A percentile compares a stretch with the other conserved stretches of the same genome.
These are phyloP conservation scores for Mortierella antarctica DNA, from an alignment of 192 early-diverging fungal genomes.

Conservation along the genomic window DNA sequence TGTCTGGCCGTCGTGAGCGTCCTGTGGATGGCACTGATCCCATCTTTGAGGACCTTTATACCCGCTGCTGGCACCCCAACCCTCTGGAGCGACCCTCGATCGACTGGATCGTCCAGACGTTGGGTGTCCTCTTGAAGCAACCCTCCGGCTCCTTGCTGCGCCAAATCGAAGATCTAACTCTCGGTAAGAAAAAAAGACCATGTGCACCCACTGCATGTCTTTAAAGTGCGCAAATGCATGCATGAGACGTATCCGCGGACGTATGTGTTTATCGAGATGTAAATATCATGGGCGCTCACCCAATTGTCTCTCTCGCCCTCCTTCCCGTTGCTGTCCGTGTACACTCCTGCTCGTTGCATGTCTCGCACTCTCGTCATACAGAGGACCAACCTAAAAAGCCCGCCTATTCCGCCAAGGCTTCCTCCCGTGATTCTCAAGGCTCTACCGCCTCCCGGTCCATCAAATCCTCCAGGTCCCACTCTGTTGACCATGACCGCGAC, in stretches of 20 bases:
- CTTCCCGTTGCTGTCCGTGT: neutral
- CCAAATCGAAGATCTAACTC: conserved; percentile 36
- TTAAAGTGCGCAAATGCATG: neutral
- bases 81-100: conserved; percentile 45
- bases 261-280: too few relatives aligned
- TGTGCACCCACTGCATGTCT: neutral
- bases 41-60: conserved; percentile 49
- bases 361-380: neutral
- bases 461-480: conserved; percentile 30
- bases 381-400: conserved; percentile 45
- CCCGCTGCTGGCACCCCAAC: conserved; percentile 41
- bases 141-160: conserved; percentile 29
- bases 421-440: conserved; percentile 41
- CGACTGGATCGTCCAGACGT: conserved; percentile 41
- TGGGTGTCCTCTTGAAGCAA: conserved; percentile 39
- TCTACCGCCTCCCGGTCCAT: conserved; percentile 22
- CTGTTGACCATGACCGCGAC: conserved; percentile 37
- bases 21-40: conserved; percentile 41
- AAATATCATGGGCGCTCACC: neutral
- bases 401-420: conserved; percentile 49
- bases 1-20: conserved; percentile 35
- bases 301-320: neutral
- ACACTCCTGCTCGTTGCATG: neutral
- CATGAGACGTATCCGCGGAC: too few relatives aligned
- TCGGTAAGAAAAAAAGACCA: conserved; percentile 23